phyloP scores from a whole-genome alignment of 2,329 filamentous ascomycete genomes.

The Emergomyces africanus region DNA sequence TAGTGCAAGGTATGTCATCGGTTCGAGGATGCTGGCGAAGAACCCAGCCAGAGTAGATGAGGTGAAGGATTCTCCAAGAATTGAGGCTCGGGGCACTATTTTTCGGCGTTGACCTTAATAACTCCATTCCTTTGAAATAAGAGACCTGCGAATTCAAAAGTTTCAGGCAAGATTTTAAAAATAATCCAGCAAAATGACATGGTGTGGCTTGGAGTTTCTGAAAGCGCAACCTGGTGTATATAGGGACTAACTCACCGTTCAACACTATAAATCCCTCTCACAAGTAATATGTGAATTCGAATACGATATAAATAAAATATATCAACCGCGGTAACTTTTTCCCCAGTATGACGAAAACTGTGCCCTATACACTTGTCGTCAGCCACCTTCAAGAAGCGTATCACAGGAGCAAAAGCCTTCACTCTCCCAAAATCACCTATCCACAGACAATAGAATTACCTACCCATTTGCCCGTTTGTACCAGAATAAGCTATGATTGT shows the following conservation, averaged over 20 bases:
- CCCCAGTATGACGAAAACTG: not conserved
- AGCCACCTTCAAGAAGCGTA: not conserved
- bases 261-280: not conserved
- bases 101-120: not conserved
- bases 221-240: no score
- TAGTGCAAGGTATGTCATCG: not conserved
- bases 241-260: not conserved
- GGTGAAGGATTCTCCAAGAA: not conserved
- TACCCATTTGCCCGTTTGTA: not conserved
- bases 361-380: not conserved
- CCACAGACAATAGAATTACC: not conserved
- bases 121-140: not conserved
- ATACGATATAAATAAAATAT: not conserved
- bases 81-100: not conserved
- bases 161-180: not conserved
- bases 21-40: not conserved
- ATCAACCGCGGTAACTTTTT: not conserved
- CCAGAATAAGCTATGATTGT: not conserved
- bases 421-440: not conserved
- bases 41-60: not conserved
- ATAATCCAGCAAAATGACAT: no score
- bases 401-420: not conserved
- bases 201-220: no score
- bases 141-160: not conserved
- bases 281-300: no score